Conservation (phyloP, 1,284 basidiomycete genomes). For the Marasmius oreades region DNA sequence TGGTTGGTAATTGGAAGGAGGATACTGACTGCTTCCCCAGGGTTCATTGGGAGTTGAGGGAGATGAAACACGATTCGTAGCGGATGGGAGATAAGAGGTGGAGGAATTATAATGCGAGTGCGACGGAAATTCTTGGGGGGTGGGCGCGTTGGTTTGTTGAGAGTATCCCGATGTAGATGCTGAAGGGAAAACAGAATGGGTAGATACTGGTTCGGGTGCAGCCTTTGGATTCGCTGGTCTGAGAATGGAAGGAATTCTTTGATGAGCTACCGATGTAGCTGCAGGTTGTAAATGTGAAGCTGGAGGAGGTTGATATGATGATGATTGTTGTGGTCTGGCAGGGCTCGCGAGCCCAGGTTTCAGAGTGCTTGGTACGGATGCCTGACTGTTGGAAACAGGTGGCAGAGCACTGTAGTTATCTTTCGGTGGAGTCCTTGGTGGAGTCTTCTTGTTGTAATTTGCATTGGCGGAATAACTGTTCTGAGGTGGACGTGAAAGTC, state of each 20-base stretch:
- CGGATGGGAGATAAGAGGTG: background rate
- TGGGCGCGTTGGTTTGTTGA: too few relatives aligned
- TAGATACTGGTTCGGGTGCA: constrained; percentile 22
- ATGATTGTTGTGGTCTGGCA: constrained; percentile 1
- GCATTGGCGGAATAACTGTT: constrained; percentile 13
- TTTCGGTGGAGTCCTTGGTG: constrained; percentile 9
- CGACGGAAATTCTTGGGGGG: background rate
- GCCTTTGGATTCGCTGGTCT: constrained; percentile 36
- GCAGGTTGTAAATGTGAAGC: constrained; percentile 7
- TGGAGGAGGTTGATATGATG: constrained; percentile 10
- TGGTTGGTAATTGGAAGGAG: background rate
- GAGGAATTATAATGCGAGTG: background rate
- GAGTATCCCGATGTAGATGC: background rate
- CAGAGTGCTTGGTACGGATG: constrained; percentile 4
- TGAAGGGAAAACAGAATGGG: constrained; percentile 4
- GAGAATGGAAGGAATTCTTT: constrained; percentile 36
- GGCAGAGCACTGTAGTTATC: constrained; percentile 1
- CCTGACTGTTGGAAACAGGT: background rate
- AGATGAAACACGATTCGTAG: background rate
- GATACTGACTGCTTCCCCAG: background rate
- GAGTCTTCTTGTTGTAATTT: constrained; percentile 4
- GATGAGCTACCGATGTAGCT: background rate
- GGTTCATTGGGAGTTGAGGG: background rate
- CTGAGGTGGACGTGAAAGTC: constrained; percentile 24
- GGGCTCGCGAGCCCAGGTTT: constrained; percentile 5